Conservation (phyloP, 176 grass and related monocot species). For the Ensete glaucum region DNA sequence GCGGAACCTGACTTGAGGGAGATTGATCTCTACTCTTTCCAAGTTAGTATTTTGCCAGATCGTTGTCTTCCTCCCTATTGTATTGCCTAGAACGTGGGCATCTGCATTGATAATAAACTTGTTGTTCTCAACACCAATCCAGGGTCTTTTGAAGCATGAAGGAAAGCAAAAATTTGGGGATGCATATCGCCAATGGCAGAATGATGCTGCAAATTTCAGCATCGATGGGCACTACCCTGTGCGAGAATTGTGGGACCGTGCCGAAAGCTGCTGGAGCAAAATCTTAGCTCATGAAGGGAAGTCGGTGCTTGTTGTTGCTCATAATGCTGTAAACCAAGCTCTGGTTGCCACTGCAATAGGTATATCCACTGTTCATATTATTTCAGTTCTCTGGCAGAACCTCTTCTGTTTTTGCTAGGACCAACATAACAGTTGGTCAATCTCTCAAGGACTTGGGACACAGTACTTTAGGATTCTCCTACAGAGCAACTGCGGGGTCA, state of each 20-base stretch:
- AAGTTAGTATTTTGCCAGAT: slow-evolving; percentile 26
- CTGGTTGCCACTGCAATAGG: slow-evolving; percentile 76
- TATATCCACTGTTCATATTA: slow-evolving; percentile 13
- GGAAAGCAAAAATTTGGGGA: slow-evolving; percentile 64
- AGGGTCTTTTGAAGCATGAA: slow-evolving; percentile 83
- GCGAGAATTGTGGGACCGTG: slow-evolving; percentile 62
- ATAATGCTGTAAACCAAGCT: slow-evolving; percentile 88
- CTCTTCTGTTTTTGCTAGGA: neutral
- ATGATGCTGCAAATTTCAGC: slow-evolving; percentile 54
- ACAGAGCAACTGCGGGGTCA: slow-evolving; percentile 89
- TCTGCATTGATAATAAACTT: neutral
- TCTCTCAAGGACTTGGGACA: slow-evolving; percentile 52
- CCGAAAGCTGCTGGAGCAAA: slow-evolving; percentile 64
- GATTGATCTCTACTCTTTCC: slow-evolving; percentile 93
- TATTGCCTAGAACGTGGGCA: neutral
- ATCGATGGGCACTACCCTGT: slow-evolving; percentile 88
- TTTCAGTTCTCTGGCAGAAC: neutral
- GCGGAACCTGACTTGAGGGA: slow-evolving; percentile 67
- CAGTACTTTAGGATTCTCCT: slow-evolving; percentile 76
- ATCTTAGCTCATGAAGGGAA: slow-evolving; percentile 65
- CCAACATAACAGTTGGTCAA: neutral
- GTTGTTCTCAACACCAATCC: neutral
- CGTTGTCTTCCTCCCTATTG: neutral
- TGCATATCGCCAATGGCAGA: slow-evolving; percentile 59
- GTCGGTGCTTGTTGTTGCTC: slow-evolving; percentile 85